Percentiles rank a stretch among this genome's conserved stretches.
phyloP scores from a whole-genome alignment of 2,329 filamentous ascomycete genomes.

The Polytolypa hystricis region DNA sequence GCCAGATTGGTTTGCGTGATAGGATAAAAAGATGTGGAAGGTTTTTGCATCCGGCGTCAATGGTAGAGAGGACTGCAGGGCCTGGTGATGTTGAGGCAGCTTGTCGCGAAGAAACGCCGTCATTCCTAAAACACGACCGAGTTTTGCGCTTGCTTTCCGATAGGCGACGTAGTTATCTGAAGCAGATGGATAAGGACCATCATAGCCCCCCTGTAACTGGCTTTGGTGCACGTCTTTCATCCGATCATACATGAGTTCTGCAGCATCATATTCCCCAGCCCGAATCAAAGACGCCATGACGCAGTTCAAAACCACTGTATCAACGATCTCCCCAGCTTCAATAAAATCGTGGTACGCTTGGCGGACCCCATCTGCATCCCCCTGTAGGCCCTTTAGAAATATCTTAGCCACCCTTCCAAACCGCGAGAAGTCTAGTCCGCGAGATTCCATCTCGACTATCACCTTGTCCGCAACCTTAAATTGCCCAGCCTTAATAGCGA shows the following conservation, averaged over 20 bases:
- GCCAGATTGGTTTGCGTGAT: constrained; percentile 59
- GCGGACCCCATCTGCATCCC: constrained; percentile 63
- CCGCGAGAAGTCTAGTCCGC: constrained; percentile 59
- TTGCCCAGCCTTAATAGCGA: constrained; percentile 75
- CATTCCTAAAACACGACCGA: constrained; percentile 39
- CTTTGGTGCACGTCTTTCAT: constrained; percentile 59
- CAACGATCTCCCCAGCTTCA: constrained; percentile 74
- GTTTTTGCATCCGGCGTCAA: constrained; percentile 67
- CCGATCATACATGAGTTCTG: constrained; percentile 67
- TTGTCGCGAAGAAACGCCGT: constrained; percentile 33
- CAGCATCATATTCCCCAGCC: constrained; percentile 63
- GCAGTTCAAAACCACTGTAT: constrained; percentile 76
- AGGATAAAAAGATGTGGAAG: constrained; percentile 65
- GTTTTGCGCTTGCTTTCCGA: constrained; percentile 28
- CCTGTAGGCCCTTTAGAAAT: constrained; percentile 66
- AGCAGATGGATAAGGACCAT: constrained; percentile 16
- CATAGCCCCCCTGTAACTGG: constrained; percentile 15
- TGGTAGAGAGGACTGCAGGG: constrained; percentile 54
- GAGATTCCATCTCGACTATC: constrained; percentile 64
- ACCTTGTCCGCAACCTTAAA: constrained; percentile 76
- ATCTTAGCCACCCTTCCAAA: constrained; percentile 75
- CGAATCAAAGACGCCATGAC: constrained; percentile 69
- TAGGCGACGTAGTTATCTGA: constrained; percentile 26
- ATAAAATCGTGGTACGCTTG: constrained; percentile 73
- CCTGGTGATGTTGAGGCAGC: constrained; percentile 45